Percentiles rank a stretch among this genome's conserved stretches.
Conservation (phyloP, 1,284 basidiomycete genomes). For the Puccinia triticina region DNA sequence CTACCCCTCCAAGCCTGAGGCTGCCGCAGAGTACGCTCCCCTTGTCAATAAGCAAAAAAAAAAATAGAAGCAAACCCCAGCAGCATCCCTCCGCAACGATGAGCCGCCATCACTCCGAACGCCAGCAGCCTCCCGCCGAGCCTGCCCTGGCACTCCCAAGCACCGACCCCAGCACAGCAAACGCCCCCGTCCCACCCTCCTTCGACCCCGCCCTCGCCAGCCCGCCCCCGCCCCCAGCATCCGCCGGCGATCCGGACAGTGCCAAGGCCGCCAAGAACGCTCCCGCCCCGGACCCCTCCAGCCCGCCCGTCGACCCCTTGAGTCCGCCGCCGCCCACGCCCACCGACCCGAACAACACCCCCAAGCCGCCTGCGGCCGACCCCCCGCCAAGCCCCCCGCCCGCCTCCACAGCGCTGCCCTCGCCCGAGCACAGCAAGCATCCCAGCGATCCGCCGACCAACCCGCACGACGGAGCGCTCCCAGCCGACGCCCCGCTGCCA, state of each 20-base stretch:
- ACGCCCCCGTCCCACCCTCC: not conserved
- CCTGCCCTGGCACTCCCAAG: not conserved
- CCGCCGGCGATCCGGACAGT: not conserved
- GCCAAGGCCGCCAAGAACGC: not conserved
- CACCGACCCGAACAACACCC: not conserved
- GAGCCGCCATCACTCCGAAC: not conserved
- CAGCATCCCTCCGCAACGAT: not conserved
- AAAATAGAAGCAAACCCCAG: too few species aligned
- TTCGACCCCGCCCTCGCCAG: not conserved
- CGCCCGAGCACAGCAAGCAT: conserved; percentile 1
- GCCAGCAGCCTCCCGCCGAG: not conserved
- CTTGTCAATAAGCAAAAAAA: too few species aligned
- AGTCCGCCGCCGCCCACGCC: too few species aligned
- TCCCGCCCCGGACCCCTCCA: not conserved
- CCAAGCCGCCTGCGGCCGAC: not conserved
- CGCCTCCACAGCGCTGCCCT: not conserved
- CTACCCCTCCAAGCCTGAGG: too few species aligned
- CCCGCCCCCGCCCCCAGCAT: not conserved
- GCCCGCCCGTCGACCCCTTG: not conserved
- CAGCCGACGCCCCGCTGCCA: not conserved
- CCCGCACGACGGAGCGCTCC: not conserved
- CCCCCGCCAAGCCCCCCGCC: not conserved
- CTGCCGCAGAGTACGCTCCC: too few species aligned
- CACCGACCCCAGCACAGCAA: not conserved
- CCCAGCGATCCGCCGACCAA: not conserved